These are phyloP conservation scores for Pichia nakasei DNA, from an alignment of 805 yeast genomes.

Conservation along the genomic window DNA sequence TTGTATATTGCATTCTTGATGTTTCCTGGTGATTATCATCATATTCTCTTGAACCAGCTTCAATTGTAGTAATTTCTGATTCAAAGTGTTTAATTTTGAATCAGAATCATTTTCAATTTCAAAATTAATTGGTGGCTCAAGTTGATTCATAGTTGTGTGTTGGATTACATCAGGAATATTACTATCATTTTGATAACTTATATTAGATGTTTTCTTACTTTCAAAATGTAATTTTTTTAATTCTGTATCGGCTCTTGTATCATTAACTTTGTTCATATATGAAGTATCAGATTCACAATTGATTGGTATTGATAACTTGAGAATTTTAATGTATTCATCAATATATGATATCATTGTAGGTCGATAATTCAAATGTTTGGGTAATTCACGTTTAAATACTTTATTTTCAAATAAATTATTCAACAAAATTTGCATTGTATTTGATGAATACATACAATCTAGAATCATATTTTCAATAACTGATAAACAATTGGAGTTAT, in stretches of 20 bases:
- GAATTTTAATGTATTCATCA: constrained; percentile 1
- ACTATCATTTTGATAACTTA: constrained; percentile 9
- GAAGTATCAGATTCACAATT: not conserved
- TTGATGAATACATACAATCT: not conserved
- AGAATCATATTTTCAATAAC: not conserved
- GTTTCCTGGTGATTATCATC: not conserved
- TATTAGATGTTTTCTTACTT: not conserved
- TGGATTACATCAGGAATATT: constrained; percentile 22
- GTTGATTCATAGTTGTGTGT: constrained; percentile 18
- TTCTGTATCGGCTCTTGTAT: not conserved
- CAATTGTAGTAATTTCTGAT: not conserved
- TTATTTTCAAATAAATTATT: not conserved
- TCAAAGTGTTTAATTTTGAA: not conserved
- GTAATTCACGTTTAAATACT: not conserved
- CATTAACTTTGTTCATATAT: constrained; percentile 6
- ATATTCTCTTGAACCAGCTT: not conserved
- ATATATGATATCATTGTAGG: not conserved
- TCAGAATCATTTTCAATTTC: not conserved
- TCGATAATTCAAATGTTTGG: not conserved
- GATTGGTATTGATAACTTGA: constrained; percentile 2
- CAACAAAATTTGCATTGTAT: not conserved
- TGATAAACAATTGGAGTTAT: no score
- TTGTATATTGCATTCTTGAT: not conserved
- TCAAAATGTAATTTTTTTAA: constrained; percentile 4
- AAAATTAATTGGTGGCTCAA: constrained; percentile 12